A percentile compares a stretch with the other conserved stretches of the same genome.
phyloP scores from a whole-genome alignment of 73 alveolate species.

The Paramecium sonneborni region DNA sequence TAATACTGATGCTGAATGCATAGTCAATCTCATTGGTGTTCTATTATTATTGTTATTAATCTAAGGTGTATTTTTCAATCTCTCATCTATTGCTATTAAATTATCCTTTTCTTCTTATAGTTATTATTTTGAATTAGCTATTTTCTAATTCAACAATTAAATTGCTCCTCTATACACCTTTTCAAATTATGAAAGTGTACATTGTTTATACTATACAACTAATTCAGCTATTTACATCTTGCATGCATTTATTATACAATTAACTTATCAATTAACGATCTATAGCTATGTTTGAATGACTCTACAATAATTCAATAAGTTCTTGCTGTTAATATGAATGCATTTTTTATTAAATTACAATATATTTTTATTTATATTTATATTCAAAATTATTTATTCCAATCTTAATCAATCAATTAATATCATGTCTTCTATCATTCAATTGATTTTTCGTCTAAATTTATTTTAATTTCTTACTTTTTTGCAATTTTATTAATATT shows the following conservation, averaged over 20 bases:
- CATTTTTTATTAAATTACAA: not conserved
- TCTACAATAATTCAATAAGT: not conserved
- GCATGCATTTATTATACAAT: not conserved
- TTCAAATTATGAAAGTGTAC: not conserved
- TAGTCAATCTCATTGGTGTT: not conserved
- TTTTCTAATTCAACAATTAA: not conserved
- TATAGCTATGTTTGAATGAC: not conserved
- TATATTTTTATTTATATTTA: not conserved
- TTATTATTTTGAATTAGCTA: not conserved
- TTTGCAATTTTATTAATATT: no score
- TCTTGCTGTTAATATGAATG: slow-evolving; percentile 19
- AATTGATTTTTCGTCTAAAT: no score
- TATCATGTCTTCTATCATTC: not conserved
- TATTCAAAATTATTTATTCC: not conserved
- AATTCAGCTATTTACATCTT: not conserved
- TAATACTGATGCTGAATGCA: not conserved
- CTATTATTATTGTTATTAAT: not conserved
- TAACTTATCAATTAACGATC: not conserved
- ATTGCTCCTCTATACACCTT: not conserved
- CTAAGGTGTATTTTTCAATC: not conserved
- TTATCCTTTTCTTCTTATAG: not conserved
- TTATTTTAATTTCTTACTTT: no score
- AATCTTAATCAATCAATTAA: not conserved
- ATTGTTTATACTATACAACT: not conserved
- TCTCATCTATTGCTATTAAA: not conserved